Percentiles rank a stretch among this genome's conserved stretches.
These are phyloP conservation scores for Paecilomyces formosus DNA, from an alignment of 2,329 filamentous ascomycete genomes.

Conservation along the genomic window DNA sequence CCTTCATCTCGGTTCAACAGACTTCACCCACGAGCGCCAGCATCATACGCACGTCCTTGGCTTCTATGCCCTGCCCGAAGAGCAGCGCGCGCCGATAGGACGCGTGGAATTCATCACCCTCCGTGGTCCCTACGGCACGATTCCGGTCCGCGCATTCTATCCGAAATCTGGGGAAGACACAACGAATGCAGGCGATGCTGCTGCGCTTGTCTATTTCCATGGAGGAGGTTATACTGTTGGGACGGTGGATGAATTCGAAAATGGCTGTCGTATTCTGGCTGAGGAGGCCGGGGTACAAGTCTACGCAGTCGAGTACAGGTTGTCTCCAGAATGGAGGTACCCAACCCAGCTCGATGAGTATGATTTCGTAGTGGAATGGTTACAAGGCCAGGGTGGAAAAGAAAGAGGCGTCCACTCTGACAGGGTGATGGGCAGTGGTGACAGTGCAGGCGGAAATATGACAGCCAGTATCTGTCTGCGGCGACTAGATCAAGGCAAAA, in stretches of 20 bases:
- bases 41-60: constrained; percentile 23
- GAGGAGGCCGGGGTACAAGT: constrained; percentile 19
- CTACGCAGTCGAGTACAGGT: constrained; percentile 27
- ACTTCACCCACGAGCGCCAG: constrained; percentile 15
- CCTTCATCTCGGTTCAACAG: constrained; percentile 18
- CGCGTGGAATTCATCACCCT: constrained; percentile 25
- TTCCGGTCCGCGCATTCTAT: constrained; percentile 27
- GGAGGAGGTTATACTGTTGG: constrained; percentile 32
- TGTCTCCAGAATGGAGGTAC: constrained; percentile 24
- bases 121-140: constrained; percentile 25
- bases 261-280: constrained; percentile 24
- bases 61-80: constrained; percentile 17
- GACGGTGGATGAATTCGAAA: constrained; percentile 32
- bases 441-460: constrained; percentile 30
- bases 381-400: constrained; percentile 15
- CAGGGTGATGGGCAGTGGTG: constrained; percentile 24
- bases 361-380: constrained; percentile 20
- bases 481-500: constrained; percentile 16
- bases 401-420: constrained; percentile 17
- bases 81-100: constrained; percentile 17
- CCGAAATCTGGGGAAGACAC: constrained; percentile 9
- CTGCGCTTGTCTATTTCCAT: constrained; percentile 31
- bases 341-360: constrained; percentile 29
- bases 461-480: constrained; percentile 23
- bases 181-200: constrained; percentile 8